Conservation (phyloP, 805 yeast genomes). For the Sungouiella thailandica region DNA sequence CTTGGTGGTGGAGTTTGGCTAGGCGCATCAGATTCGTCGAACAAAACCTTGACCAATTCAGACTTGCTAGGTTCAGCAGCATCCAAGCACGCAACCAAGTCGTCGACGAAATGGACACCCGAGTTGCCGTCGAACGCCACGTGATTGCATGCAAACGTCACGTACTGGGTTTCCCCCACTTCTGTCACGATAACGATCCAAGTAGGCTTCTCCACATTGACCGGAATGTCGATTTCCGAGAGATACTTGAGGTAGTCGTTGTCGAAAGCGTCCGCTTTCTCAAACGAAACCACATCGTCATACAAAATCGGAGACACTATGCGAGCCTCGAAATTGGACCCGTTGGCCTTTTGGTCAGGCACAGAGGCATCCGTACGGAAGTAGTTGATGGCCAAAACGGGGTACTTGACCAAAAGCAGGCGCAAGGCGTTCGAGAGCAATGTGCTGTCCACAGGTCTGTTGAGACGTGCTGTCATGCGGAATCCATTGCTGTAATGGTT, state of each 20-base stretch:
- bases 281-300: constrained; percentile 7
- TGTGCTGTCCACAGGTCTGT: constrained; percentile 4
- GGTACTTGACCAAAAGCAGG: constrained; percentile 4
- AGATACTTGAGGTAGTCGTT: constrained; percentile 2
- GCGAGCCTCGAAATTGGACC: constrained; percentile 5
- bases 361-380: constrained; percentile 6
- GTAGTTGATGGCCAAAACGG: constrained; percentile 7
- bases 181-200: constrained; percentile 4
- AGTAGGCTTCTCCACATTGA: constrained; percentile 6
- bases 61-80: neutral
- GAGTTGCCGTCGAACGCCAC: constrained; percentile 12
- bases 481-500: constrained; percentile 10
- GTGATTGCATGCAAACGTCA: constrained; percentile 11
- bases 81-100: constrained; percentile 4
- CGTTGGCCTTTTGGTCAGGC: constrained; percentile 2
- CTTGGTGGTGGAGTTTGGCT: constrained; percentile 1
- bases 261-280: constrained; percentile 2
- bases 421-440: constrained; percentile 11
- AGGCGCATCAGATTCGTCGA: neutral
- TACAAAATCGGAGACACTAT: constrained; percentile 5
- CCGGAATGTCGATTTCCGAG: constrained; percentile 4
- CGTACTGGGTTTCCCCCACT: constrained; percentile 4
- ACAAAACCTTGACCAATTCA: constrained; percentile 2
- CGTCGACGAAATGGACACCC: constrained; percentile 8
- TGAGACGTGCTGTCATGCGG: constrained; percentile 5